Base-by-base conservation (phyloP, 2,329 filamentous ascomycete genomes). In the Epichloe sp. region DNA sequence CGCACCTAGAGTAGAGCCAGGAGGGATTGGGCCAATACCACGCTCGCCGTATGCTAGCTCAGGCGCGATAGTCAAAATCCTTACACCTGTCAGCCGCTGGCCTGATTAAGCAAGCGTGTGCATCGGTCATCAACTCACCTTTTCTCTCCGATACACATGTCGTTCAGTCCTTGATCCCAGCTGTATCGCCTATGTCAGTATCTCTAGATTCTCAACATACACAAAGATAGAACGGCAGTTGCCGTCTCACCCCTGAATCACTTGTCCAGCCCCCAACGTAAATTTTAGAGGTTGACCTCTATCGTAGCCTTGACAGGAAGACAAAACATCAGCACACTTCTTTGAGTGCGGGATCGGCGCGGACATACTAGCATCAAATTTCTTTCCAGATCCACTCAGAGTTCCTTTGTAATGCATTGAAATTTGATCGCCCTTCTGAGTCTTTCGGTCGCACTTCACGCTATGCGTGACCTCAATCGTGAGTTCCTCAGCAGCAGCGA, bases 141-240 rank as follows among this genome's bases (percentile, higher is more conserved):
- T 76, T 90, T 91, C 76, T 97, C 91, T 55, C 93, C 91, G 60
- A 94, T 85, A 70, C 93, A 97, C 90, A 97, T 96, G 63, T 87
- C 87, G 50, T 93, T 61, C 40, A 97, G 77, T 47, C 91, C 91
- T 65, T 94, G 70, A 61, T 97, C 91, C 91, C 90, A 96, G 63
- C 83, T 87, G 55, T 47, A 23, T 48, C 41, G 31, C 8, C 8
- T 14, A 44, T 49, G 38, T 48, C 23, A 48, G 17, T 52, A 54
- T 64, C 44, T 60, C 55, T 48, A 50, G 44, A 23, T 15, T 41
- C 21, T 36, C 23, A 49, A 35, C 35, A 17, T 14, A 47, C 40
- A 14, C 12, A 15, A 31, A 31, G 8, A 37, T 15, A 43, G 6
- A 40, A 26, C 31, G 38, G 7, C 23, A 17, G 44, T 19, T 19